These are phyloP conservation scores for Jaenimonas drosophilae DNA, from an alignment of 208 protist genomes.

Conservation along the genomic window DNA sequence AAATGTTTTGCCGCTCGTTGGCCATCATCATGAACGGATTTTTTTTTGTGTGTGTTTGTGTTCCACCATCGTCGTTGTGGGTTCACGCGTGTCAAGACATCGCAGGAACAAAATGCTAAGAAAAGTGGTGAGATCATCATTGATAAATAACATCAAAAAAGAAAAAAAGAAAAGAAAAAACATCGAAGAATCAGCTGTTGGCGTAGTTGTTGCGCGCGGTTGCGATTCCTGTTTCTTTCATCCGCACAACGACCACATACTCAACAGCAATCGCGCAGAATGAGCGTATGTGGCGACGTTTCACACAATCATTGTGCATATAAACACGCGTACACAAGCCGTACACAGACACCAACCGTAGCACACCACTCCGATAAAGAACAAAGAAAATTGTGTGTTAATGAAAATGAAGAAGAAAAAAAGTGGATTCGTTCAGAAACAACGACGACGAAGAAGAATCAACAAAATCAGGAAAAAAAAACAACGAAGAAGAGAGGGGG, in stretches of 20 bases:
- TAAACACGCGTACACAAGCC: conserved; percentile 1
- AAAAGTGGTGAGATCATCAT: not conserved
- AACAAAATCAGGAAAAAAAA: conserved; percentile 4
- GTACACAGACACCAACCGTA: too few species aligned
- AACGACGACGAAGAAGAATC: conserved; percentile 1
- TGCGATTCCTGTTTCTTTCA: too few species aligned
- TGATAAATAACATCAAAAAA: conserved; percentile 1
- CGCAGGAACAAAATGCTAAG: not conserved
- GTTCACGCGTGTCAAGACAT: too few species aligned
- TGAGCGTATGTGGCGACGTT: too few species aligned
- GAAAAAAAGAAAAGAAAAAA: conserved; percentile 2
- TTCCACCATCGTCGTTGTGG: too few species aligned
- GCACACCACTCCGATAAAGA: too few species aligned
- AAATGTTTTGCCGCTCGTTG: not conserved
- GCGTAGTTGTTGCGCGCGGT: too few species aligned
- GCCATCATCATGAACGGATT: too few species aligned
- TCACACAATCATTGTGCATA: too few species aligned
- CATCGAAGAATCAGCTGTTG: conserved; percentile 8
- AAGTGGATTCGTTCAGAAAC: not conserved
- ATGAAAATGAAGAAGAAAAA: conserved; percentile 5
- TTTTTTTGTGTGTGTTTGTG: too few species aligned
- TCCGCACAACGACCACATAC: too few species aligned
- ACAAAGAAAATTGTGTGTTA: not conserved
- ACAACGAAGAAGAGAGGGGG: conserved; percentile 7
- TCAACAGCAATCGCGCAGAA: too few species aligned